Percentiles rank a stretch among this genome's conserved stretches.
Evolutionary conservation across 352 stramenopile genomes (phyloP).

Genomic region (Plasmopara muralis): DNA sequence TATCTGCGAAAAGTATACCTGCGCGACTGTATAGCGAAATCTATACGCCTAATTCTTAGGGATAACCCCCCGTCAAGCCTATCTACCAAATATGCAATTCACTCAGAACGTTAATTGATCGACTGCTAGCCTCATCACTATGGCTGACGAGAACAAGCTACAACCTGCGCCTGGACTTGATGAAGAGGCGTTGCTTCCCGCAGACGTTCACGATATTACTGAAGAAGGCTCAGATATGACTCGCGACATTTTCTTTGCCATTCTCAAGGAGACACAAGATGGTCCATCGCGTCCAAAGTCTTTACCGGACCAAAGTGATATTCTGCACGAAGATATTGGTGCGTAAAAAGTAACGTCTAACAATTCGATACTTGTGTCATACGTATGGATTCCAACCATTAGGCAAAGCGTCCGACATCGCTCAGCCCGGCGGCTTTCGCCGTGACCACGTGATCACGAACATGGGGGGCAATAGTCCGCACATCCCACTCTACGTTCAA

Average conservation of each 20-base stretch:
- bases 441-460: constrained; percentile 47
- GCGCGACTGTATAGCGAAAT: too few species aligned
- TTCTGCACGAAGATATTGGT: constrained; percentile 52
- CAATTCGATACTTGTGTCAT: too few species aligned
- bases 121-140: too few species aligned
- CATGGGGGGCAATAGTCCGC: constrained; percentile 24
- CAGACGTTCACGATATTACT: constrained; percentile 42
- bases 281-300: constrained; percentile 34
- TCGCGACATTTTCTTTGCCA: constrained; percentile 59
- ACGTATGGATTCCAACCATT: too few species aligned
- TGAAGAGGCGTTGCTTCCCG: constrained; percentile 22
- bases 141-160: constrained; percentile 3
- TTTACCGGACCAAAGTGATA: constrained; percentile 46
- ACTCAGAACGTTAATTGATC: too few species aligned
- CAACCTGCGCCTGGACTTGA: constrained; percentile 5
- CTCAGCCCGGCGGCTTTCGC: constrained; percentile 44
- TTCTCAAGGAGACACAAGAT: constrained; percentile 46
- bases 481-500: constrained; percentile 34
- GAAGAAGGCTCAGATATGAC: constrained; percentile 64
- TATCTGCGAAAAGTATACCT: too few species aligned
- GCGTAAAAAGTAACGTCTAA: neutral
- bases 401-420: constrained; percentile 52
- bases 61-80: too few species aligned
- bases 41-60: too few species aligned
- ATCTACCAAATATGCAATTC: too few species aligned